Evolutionary conservation across 768 basidiomycete genomes (phyloP), one percentile per base, ranked within the genome.

Genomic region (Lactifluus volemus): DNA sequence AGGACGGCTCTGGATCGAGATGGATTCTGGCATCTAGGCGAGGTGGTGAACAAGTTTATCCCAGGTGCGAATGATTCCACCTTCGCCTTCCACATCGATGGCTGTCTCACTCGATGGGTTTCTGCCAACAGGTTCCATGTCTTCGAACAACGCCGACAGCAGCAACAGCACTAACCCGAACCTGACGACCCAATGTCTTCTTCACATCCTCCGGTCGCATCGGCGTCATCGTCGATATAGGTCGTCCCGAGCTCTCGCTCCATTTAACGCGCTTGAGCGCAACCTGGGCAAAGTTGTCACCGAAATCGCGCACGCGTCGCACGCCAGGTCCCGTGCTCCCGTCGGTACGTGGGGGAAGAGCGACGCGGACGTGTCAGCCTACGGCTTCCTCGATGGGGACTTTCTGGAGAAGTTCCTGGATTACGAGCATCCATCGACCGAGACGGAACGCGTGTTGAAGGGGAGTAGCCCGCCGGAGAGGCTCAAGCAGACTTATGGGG

Each of bases 331-430:
- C 61, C 80, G 92, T 54, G 77, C 88, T 0, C 90, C 91, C 0
- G 82, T 81, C 64, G 81, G 76, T 42, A 74, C 74, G 0, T 69
- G 74, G 25, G 84, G 86, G 7, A 76, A 77, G 25, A 83, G 79
- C 52, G 87, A 89, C 66, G 76, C 79, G 8, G 81, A 85, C 36
- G 67, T 72, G 30, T 66, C 78, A 1, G 79, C 87, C 1, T 79
- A 78, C 44, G 92, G 92, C 15, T 93, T 97, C 77, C 76, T 97
- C 32, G 93, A 97, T 63, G 94, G 93, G 1, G 88, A 91, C 68
- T 89, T 93, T 64, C 69, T 97, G 19, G 89, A 94, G 71, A 73
- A 76, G 19, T 84, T 88, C 70, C 75, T 86, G 55, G 72, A 71
- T 17, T 74, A 78, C 51, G 69, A 68, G 41, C 70, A 67, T 12